These are phyloP conservation scores for Durotheca rogersii DNA, from an alignment of 495 filamentous ascomycete genomes.

Conservation along the genomic window DNA sequence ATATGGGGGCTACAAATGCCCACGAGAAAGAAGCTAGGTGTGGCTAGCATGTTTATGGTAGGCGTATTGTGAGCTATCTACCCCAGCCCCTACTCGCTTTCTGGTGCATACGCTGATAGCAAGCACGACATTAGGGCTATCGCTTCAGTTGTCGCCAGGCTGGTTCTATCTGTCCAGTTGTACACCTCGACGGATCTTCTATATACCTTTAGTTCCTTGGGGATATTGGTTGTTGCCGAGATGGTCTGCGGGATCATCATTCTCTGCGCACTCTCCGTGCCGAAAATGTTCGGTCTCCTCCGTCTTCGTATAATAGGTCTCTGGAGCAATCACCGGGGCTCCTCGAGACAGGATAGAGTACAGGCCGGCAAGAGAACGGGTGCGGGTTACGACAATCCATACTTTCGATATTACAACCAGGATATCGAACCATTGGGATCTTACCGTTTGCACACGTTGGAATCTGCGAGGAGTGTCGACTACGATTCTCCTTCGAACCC, in stretches of 20 bases:
- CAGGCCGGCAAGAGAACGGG: neutral
- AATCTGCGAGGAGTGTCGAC: neutral
- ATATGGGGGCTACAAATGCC: slow-evolving; percentile 29
- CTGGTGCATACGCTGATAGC: neutral
- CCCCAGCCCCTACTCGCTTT: neutral
- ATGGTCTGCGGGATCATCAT: slow-evolving; percentile 23
- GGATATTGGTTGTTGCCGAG: slow-evolving; percentile 19
- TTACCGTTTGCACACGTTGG: neutral
- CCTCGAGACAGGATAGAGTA: neutral
- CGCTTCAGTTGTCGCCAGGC: slow-evolving; percentile 16
- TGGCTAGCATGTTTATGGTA: slow-evolving; percentile 31
- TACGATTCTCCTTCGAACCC: neutral
- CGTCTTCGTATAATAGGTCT: neutral
- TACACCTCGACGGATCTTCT: slow-evolving; percentile 7
- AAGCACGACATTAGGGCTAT: slow-evolving; percentile 20
- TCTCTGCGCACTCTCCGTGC: slow-evolving; percentile 13
- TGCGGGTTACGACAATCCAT: neutral
- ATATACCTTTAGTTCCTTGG: slow-evolving; percentile 9
- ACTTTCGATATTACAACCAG: neutral
- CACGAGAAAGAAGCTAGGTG: slow-evolving; percentile 22
- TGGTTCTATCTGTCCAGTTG: slow-evolving; percentile 17
- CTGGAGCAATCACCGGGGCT: neutral
- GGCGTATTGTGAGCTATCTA: slow-evolving; percentile 31
- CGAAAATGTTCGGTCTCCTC: slow-evolving; percentile 4
- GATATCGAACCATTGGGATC: neutral